Percentiles rank a stretch among this genome's conserved stretches.
These are phyloP conservation scores for Spathaspora sp. DNA, from an alignment of 1,139 yeast genomes.

Conservation along the genomic window DNA sequence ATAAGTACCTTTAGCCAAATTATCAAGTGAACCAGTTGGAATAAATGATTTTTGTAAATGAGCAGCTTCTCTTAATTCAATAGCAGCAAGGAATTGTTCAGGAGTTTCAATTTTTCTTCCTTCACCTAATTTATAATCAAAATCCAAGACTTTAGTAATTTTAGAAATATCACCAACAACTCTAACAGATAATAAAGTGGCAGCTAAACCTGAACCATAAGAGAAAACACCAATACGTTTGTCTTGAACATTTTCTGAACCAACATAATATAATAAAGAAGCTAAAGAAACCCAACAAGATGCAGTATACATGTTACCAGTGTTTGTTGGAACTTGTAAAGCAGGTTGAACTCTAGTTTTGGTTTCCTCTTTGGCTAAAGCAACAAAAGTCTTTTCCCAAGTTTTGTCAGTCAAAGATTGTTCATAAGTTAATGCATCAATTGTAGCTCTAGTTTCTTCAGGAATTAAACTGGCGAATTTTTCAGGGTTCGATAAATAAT, in stretches of 20 bases:
- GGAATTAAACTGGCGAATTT: slow-evolving; percentile 50
- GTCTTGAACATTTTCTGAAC: slow-evolving; percentile 68
- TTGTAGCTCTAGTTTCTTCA: slow-evolving; percentile 54
- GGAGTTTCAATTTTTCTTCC: slow-evolving; percentile 73
- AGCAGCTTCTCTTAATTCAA: slow-evolving; percentile 84
- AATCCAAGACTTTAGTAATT: slow-evolving; percentile 64
- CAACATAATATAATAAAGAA: slow-evolving; percentile 75
- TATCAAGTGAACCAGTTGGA: slow-evolving; percentile 78
- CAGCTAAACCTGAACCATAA: slow-evolving; percentile 97
- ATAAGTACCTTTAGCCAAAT: slow-evolving; percentile 73
- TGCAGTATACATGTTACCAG: slow-evolving; percentile 98
- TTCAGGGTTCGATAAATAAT: slow-evolving; percentile 68
- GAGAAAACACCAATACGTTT: slow-evolving; percentile 93
- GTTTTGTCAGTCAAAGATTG: slow-evolving; percentile 75
- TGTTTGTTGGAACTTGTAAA: slow-evolving; percentile 86
- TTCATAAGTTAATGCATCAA: slow-evolving; percentile 69
- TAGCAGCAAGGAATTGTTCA: slow-evolving; percentile 74
- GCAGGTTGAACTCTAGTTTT: slow-evolving; percentile 78
- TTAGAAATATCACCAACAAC: slow-evolving; percentile 79
- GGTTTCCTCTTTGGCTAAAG: slow-evolving; percentile 69
- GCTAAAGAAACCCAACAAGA: slow-evolving; percentile 87
- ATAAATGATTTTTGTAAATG: slow-evolving; percentile 76
- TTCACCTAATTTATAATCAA: slow-evolving; percentile 64
- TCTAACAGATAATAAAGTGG: slow-evolving; percentile 78
- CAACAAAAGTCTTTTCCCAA: slow-evolving; percentile 83